Evolutionary conservation across 305 asterid genomes (phyloP).

Genomic region (Rubia balearica): DNA sequence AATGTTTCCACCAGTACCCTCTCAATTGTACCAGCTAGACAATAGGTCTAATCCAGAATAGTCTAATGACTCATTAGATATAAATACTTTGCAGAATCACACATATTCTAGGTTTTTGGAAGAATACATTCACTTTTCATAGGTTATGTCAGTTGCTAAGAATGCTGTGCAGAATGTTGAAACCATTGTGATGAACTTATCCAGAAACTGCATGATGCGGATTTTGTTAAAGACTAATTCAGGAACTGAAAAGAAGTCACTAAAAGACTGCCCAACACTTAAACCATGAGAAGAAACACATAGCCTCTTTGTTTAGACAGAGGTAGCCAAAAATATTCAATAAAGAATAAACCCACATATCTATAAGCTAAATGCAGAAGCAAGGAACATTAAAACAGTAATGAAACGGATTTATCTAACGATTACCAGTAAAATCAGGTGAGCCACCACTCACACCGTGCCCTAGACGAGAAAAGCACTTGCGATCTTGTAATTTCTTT

Average conservation of each 20-base stretch:
- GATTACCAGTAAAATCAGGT: constrained; percentile 79
- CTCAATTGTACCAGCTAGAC: neutral
- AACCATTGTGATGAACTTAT: neutral
- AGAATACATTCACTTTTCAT: constrained; percentile 1
- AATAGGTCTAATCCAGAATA: neutral
- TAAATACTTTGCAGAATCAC: neutral
- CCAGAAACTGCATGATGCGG: neutral
- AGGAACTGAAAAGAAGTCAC: neutral
- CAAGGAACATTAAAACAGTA: neutral
- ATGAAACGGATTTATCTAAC: constrained; percentile 10
- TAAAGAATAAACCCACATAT: neutral
- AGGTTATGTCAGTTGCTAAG: neutral
- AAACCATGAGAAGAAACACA: neutral
- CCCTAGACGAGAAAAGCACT: constrained; percentile 83
- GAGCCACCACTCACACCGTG: constrained; percentile 61
- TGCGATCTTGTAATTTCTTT: constrained; percentile 83
- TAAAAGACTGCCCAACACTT: neutral
- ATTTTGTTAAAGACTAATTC: neutral
- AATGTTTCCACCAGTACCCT: neutral
- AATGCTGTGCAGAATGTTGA: neutral
- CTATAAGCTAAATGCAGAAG: neutral
- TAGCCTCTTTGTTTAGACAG: neutral
- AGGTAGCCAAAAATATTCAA: neutral
- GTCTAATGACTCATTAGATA: neutral
- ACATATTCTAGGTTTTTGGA: neutral